A percentile compares a stretch with the other conserved stretches of the same genome.
Conservation (phyloP, 2,329 filamentous ascomycete genomes). For the Graphilbum sp. region DNA sequence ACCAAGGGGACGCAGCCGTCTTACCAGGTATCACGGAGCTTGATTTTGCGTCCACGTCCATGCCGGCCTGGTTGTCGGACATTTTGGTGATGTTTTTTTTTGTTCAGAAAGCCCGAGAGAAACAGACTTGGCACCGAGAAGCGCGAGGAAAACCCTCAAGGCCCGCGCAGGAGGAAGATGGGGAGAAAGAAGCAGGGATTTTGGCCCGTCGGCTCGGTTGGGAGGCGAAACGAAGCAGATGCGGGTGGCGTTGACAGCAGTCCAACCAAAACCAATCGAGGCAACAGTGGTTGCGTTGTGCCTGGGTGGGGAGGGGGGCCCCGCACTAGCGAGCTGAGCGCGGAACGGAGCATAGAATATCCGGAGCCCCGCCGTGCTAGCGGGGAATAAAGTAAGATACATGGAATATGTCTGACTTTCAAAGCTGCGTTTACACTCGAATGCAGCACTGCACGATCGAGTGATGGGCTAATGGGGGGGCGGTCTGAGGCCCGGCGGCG, state of each 20-base stretch:
- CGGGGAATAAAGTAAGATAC: too few relatives aligned
- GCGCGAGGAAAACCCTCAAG: too few relatives aligned
- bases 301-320: not conserved
- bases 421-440: too few relatives aligned
- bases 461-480: conserved; percentile 6
- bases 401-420: too few relatives aligned
- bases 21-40: conserved; percentile 1
- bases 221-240: not conserved
- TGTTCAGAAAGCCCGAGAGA: not conserved
- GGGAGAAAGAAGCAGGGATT: too few relatives aligned
- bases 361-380: not conserved
- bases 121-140: not conserved
- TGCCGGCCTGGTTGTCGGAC: not conserved
- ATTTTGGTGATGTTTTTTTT: not conserved
- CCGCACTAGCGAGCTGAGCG: not conserved
- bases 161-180: too few relatives aligned
- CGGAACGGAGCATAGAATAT: not conserved
- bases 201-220: too few relatives aligned
- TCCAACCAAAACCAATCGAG: not conserved
- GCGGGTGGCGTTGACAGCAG: not conserved
- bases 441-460: too few relatives aligned
- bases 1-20: too few relatives aligned
- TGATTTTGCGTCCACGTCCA: conserved; percentile 1
- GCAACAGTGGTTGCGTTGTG: not conserved
- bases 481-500: conserved; percentile 8